Conservation (phyloP, 2,329 filamentous ascomycete genomes). For the Botrytis tulipae region DNA sequence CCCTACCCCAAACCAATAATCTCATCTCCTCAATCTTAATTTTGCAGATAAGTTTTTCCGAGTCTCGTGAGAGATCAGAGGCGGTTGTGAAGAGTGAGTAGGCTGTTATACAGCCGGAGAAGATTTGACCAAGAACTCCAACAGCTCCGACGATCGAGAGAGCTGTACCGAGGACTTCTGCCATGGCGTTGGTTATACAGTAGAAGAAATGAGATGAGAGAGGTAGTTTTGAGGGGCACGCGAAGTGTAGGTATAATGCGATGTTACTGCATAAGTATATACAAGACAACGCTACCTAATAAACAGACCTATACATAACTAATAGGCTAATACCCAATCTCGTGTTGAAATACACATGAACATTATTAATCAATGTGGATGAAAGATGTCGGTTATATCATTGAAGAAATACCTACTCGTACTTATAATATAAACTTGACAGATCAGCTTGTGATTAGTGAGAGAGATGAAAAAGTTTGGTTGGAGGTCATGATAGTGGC, state of each 20-base stretch:
- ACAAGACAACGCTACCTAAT: background rate
- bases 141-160: conserved; percentile 46
- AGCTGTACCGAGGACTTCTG: conserved; percentile 45
- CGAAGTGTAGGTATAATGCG: background rate
- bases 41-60: conserved; percentile 47
- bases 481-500: conserved; percentile 6
- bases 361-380: background rate
- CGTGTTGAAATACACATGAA: background rate
- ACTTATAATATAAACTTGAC: background rate
- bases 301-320: background rate
- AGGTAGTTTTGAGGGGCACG: background rate
- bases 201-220: background rate
- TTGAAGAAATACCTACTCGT: background rate
- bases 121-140: conserved; percentile 48
- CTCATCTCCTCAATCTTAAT: conserved; percentile 52
- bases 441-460: conserved; percentile 11
- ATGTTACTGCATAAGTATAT: background rate
- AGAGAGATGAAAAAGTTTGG: background rate
- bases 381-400: background rate
- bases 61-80: conserved; percentile 44
- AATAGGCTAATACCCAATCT: background rate
- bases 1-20: conserved; percentile 47
- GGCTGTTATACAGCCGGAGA: conserved; percentile 48
- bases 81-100: conserved; percentile 48
- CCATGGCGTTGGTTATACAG: conserved; percentile 34